These are phyloP conservation scores for Talaromyces amestolkiae DNA, from an alignment of 2,329 filamentous ascomycete genomes.

Conservation along the genomic window DNA sequence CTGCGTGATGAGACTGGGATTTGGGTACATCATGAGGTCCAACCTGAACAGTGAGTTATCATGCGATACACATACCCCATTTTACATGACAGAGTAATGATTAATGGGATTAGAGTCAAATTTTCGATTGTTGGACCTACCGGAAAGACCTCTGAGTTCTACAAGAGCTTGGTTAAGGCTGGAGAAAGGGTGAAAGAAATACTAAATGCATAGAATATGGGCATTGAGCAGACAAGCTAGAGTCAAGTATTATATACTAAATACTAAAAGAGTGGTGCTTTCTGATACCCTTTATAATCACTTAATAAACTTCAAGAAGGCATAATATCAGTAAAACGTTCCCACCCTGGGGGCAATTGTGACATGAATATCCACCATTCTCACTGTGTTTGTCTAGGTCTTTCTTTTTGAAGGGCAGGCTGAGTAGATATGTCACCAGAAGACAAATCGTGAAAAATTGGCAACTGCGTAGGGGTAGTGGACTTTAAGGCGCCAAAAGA, in stretches of 20 bases:
- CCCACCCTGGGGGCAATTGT: too few species aligned
- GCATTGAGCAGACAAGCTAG: background rate
- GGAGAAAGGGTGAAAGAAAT: background rate
- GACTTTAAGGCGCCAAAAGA: background rate
- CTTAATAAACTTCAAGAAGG: background rate
- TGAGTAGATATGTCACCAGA: background rate
- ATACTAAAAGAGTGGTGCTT: background rate
- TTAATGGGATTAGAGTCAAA: background rate
- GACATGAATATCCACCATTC: background rate
- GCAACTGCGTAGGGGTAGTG: background rate
- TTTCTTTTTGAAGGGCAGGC: background rate
- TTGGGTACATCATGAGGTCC: background rate
- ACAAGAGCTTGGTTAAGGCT: background rate
- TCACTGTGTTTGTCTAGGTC: background rate
- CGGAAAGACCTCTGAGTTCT: background rate
- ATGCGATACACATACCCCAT: background rate
- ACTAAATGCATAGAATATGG: background rate
- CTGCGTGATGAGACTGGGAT: background rate
- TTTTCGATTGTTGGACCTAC: background rate
- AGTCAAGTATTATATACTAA: background rate
- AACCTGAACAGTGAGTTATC: background rate
- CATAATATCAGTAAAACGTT: background rate
- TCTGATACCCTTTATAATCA: background rate
- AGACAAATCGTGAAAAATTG: background rate
- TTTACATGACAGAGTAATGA: background rate